phyloP scores from a whole-genome alignment of 2,329 filamentous ascomycete species.

The Colletotrichum sojae region DNA sequence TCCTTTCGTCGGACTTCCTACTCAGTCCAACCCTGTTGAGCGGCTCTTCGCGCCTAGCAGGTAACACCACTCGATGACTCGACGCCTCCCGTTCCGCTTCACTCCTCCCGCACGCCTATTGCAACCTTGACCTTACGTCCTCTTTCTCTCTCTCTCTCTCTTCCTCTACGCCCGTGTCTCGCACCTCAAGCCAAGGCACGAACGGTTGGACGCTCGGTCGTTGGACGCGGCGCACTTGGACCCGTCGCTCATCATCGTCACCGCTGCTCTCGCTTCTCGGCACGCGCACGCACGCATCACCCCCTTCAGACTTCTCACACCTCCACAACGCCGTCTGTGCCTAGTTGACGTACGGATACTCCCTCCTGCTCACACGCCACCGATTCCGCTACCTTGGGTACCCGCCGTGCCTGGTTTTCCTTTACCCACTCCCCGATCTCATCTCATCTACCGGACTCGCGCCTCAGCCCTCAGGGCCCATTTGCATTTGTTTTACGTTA shows the following conservation, averaged over 20 bases:
- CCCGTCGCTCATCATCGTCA: slow-evolving; percentile 25
- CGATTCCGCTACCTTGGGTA: slow-evolving; percentile 10
- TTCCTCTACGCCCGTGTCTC: slow-evolving; percentile 18
- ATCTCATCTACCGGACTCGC: slow-evolving; percentile 40
- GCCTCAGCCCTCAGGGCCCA: slow-evolving; percentile 15
- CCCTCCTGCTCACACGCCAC: slow-evolving; percentile 19
- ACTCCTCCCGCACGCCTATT: slow-evolving; percentile 24
- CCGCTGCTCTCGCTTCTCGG: slow-evolving; percentile 33
- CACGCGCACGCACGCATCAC: slow-evolving; percentile 7
- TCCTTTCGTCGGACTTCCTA: slow-evolving; percentile 32
- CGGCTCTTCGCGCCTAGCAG: slow-evolving; percentile 33
- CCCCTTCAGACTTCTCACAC: slow-evolving; percentile 3
- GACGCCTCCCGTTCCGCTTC: slow-evolving; percentile 34
- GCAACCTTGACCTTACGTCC: slow-evolving; percentile 37
- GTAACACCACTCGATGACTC: slow-evolving; percentile 36
- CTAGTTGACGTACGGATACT: slow-evolving; percentile 2
- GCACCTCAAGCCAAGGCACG: slow-evolving; percentile 24
- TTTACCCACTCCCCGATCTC: slow-evolving; percentile 37
- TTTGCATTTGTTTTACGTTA: slow-evolving; percentile 41
- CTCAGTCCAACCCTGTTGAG: slow-evolving; percentile 36
- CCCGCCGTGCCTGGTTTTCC: slow-evolving; percentile 25
- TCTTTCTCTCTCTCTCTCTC: not conserved
- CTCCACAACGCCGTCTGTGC: not conserved
- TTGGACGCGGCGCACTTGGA: slow-evolving; percentile 27
- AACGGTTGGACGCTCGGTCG: slow-evolving; percentile 23